A percentile compares a stretch with the other conserved stretches of the same genome.
Evolutionary conservation across 768 basidiomycete species (phyloP).

Genomic region (Mycena kentingensis): DNA sequence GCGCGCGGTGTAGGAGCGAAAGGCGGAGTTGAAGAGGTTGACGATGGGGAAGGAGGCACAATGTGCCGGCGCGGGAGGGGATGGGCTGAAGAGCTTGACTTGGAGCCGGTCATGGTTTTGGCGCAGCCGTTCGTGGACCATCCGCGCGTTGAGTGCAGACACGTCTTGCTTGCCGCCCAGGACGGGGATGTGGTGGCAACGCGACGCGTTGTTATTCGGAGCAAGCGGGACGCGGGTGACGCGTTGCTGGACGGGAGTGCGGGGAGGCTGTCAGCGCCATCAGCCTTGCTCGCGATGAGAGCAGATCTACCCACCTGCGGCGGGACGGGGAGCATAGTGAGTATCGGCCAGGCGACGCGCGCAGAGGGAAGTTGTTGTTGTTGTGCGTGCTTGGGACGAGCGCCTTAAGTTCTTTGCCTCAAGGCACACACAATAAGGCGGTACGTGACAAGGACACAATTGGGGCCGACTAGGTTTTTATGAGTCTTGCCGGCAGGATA

Average conservation of each 20-base stretch:
- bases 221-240: constrained; percentile 4
- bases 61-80: background rate
- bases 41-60: constrained; percentile 12
- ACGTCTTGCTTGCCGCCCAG: background rate
- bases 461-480: too few species aligned
- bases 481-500: too few species aligned
- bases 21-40: constrained; percentile 31
- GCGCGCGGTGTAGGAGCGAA: constrained; percentile 33
- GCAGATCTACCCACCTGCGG: background rate
- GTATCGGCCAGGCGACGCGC: too few species aligned
- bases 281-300: background rate
- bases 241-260: background rate
- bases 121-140: constrained; percentile 19
- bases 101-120: constrained; percentile 19
- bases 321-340: too few species aligned
- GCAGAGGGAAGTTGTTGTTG: too few species aligned
- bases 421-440: too few species aligned
- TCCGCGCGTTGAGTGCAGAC: constrained; percentile 10
- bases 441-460: too few species aligned
- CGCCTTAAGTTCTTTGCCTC: too few species aligned
- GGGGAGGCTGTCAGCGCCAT: background rate
- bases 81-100: constrained; percentile 11
- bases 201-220: constrained; percentile 5
- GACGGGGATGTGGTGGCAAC: constrained; percentile 3
- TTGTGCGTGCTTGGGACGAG: too few species aligned